Base-by-base conservation (phyloP, 306 rosid genomes). In the Dalbergia oliveri region DNA sequence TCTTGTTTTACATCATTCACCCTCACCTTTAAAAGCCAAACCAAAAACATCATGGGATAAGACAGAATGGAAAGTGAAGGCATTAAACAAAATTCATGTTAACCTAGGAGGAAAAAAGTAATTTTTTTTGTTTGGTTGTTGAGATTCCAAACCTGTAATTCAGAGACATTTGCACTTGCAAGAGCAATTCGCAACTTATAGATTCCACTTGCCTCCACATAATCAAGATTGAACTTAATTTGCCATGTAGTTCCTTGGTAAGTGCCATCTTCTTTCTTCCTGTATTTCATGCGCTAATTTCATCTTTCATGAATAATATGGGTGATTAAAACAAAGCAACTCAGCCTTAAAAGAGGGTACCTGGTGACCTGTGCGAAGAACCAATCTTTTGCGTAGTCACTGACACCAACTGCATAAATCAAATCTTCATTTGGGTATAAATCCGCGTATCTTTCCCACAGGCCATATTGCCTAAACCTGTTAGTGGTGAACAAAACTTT, bases 201-300 rank as follows among this genome's bases (percentile, higher is more conserved):
- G 34, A 82, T 80, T 23, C 87, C 87, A 57, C 58, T 64, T 21
- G 49, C 11, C 41, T 87, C 76, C 31, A 91, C 86, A 2, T 60
- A 26, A 60, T 84, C 88, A 0, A 93, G 89, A 60, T 78, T 79
- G 82, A 95, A 95, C 77, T 84, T 87, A 21, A 93, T 92, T 83
- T 90, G 96, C 99, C 99, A 95, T 12, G 98, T 95, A 1, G 98
- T 95, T 77, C 93, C 99, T 85, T 89, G 84, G 67, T 84, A 95
- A 54, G 86, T 86, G 11, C 81, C 89, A 26, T 80, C 82, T 4
- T 76, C 89, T 80, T 78, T 77, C 84, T 91, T 93, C 90, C 97
- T 95, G 82, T 34, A 50, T 61, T 71, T 44, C 41, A 78, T 74
- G 60, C 34, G 33, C 23, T 43, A 23, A 60, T 33, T 58, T 62